Evolutionary conservation across 495 filamentous ascomycete species (phyloP), one percentile per base, ranked within the genome.

Genomic region (Aspergillus steynii): DNA sequence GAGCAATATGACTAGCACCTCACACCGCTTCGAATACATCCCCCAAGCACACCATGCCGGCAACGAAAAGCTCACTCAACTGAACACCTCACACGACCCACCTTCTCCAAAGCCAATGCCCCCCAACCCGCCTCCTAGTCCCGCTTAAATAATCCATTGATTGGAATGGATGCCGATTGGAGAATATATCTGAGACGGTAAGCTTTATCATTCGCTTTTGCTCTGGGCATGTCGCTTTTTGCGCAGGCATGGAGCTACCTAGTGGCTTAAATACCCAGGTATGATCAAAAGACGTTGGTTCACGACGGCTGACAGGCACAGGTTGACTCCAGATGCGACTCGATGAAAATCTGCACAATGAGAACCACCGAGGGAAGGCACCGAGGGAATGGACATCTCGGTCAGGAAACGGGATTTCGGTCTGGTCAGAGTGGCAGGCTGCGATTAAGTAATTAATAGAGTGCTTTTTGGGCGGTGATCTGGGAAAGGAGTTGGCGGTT

Each of bases 81-180:
- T 27, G 58, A 14, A 58, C 45, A 32, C 65, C 67, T 10, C 65
- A 20, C 61, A 69, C 45, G 67, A 69, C 46, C 76, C 77, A 31
- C 75, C 76, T 34, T 79, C 77, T 15, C 75, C 76, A 7, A 67
- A 69, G 29, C 77, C 76, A 53, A 74, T 72, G 47, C 77, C 77
- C 51, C 70, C 74, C 5, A 79, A 79, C 56, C 77, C 77, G 26
- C 77, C 77, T 14, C 76, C 76, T 50, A 80, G 77, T 59, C 77
- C 77, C 29, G 77, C 71, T 27, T 77, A 65, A 67, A 52, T 55
- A 25, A 29, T 26, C 28, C 25, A 31, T 12, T 29, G 15, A 20
- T 2, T 10, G 8, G 26, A 20, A 25, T 28, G 9, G 14, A 31
- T 42, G n/a, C 14, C 9, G 29, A 6, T 26, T 46, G 8, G 29